phyloP scores from a whole-genome alignment of 2,329 filamentous ascomycete genomes.

The Venturia nashicola region DNA sequence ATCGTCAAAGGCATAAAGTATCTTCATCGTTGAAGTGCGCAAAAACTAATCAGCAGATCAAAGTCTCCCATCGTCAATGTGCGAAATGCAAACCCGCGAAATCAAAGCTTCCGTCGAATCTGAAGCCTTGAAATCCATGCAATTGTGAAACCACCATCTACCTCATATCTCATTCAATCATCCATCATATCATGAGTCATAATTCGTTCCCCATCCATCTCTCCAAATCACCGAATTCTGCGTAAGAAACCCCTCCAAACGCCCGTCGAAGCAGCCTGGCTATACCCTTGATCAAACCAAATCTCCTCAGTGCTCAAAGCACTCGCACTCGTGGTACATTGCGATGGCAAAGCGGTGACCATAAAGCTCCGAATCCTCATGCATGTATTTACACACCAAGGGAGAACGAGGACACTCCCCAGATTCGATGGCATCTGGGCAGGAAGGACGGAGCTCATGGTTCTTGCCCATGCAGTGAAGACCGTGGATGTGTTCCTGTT shows the following conservation, averaged over 20 bases:
- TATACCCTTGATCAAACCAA: not conserved
- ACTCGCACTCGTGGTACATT: not conserved
- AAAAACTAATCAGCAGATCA: not conserved
- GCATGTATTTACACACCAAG: not conserved
- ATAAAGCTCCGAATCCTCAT: not conserved
- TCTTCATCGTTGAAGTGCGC: not conserved
- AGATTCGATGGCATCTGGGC: not conserved
- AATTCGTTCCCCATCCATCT: not conserved
- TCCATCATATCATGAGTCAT: not conserved
- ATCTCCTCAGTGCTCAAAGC: not conserved
- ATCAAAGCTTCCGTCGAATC: not conserved
- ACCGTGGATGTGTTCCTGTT: not conserved
- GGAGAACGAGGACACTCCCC: not conserved
- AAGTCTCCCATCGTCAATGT: not conserved
- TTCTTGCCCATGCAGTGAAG: not conserved
- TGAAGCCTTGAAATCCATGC: not conserved
- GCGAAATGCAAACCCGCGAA: not conserved
- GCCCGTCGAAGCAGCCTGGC: not conserved
- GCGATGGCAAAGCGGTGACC: not conserved
- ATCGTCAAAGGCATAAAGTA: not conserved
- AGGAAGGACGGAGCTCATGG: not conserved
- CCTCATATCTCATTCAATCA: not conserved
- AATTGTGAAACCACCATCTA: not conserved
- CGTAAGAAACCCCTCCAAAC: not conserved
- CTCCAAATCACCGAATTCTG: not conserved